phyloP scores from a whole-genome alignment of 2,329 filamentous ascomycete species.

The Colletotrichum sp. region DNA sequence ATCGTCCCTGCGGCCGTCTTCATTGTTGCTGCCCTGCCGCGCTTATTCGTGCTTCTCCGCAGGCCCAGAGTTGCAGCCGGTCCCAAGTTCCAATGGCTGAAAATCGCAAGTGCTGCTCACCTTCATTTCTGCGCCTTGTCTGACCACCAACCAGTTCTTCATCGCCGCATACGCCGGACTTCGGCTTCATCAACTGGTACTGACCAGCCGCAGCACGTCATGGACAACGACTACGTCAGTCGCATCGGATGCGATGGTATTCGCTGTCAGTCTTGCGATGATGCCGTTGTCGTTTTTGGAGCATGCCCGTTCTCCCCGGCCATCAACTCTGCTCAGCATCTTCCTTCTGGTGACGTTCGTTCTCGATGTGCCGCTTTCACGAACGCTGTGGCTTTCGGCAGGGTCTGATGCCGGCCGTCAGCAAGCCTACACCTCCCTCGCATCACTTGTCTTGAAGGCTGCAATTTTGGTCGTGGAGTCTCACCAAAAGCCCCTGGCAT shows the following conservation, averaged over 20 bases:
- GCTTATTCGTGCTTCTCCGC: constrained; percentile 35
- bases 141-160: background rate
- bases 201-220: background rate
- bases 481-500: constrained; percentile 20
- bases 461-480: constrained; percentile 25
- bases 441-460: constrained; percentile 22
- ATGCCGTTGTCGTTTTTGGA: constrained; percentile 34
- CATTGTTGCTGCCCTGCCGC: constrained; percentile 35
- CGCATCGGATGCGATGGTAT: constrained; percentile 30
- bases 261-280: constrained; percentile 31
- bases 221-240: background rate
- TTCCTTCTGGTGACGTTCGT: background rate
- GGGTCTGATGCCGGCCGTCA: background rate
- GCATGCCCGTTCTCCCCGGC: constrained; percentile 30
- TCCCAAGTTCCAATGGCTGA: constrained; percentile 32
- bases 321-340: constrained; percentile 11
- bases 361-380: background rate
- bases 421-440: constrained; percentile 17
- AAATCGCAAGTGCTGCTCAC: background rate
- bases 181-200: background rate
- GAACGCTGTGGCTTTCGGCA: background rate
- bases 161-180: background rate
- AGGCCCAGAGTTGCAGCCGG: constrained; percentile 39
- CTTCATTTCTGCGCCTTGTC: background rate
- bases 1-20: constrained; percentile 47